Conservation (phyloP, 2,329 filamentous ascomycete species). For the Aspergillus fumigatus region DNA sequence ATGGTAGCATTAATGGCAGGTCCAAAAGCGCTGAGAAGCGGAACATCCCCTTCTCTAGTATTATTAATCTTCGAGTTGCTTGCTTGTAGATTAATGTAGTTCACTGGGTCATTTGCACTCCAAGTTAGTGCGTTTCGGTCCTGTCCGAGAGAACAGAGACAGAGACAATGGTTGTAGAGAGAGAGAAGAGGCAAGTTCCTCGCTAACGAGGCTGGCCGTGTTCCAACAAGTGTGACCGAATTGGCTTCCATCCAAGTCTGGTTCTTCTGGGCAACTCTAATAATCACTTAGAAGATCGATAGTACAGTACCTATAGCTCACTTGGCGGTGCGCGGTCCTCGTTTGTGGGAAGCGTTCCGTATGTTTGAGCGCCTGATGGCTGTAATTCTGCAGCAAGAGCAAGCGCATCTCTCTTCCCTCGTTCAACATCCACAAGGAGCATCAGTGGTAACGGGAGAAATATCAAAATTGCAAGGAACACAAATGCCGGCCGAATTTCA, state of each 20-base stretch:
- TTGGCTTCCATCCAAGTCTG: neutral
- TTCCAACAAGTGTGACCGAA: no score
- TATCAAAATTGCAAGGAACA: conserved; percentile 83
- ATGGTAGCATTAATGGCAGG: neutral
- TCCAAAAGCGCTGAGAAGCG: neutral
- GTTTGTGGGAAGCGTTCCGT: conserved; percentile 18
- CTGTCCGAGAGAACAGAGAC: neutral
- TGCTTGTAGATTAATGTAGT: neutral
- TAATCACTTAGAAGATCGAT: neutral
- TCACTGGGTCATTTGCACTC: neutral
- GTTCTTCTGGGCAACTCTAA: neutral
- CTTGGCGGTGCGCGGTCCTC: neutral
- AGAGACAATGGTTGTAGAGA: neutral
- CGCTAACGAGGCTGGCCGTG: no score
- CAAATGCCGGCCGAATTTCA: conserved; percentile 81
- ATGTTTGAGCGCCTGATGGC: conserved; percentile 17
- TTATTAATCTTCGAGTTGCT: neutral
- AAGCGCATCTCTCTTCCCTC: conserved; percentile 65
- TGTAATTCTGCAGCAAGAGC: conserved; percentile 54
- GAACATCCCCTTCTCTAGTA: neutral
- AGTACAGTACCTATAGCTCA: neutral
- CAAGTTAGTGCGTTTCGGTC: neutral
- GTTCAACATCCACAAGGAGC: conserved; percentile 77
- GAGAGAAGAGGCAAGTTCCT: no score
- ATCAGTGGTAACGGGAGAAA: conserved; percentile 80